Evolutionary conservation across 495 filamentous ascomycete species (phyloP).

Genomic region (Talaromyces nanjingensis): DNA sequence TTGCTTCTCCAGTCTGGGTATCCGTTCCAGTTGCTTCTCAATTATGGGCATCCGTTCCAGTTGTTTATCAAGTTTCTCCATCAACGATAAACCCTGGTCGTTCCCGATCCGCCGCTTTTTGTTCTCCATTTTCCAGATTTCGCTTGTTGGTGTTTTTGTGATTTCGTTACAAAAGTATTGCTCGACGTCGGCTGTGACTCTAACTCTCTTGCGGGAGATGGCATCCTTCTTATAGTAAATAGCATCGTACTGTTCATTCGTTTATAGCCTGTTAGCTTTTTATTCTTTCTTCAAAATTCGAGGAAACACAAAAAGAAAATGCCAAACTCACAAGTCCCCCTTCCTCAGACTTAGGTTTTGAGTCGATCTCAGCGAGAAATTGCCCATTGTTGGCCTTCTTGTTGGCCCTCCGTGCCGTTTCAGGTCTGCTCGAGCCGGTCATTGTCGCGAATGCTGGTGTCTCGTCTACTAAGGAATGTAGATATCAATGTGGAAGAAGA

Average conservation of each 20-base stretch:
- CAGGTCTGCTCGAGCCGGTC: neutral
- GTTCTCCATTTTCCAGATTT: neutral
- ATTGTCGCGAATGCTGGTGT: neutral
- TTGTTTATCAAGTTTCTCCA: conserved; percentile 1
- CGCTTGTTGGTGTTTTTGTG: too few relatives aligned
- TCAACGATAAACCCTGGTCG: neutral
- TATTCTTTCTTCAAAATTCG: neutral
- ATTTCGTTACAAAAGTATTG: too few relatives aligned
- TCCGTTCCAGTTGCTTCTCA: too few relatives aligned
- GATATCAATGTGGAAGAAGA: conserved; percentile 1
- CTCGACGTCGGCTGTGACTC: neutral
- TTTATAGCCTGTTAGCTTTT: conserved; percentile 1
- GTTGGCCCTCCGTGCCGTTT: neutral
- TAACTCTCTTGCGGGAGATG: neutral
- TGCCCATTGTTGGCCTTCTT: neutral
- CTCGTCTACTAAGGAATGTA: neutral
- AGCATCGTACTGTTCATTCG: neutral
- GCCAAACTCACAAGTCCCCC: neutral
- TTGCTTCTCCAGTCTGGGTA: neutral
- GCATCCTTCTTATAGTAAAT: conserved; percentile 1
- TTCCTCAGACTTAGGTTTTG: neutral
- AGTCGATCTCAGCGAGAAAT: neutral
- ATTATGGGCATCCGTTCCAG: neutral
- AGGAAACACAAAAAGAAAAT: neutral
- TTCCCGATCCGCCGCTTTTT: neutral